Evolutionary conservation across 1,139 yeast genomes (phyloP).

Genomic region (Lodderomyces parapsilosis): DNA sequence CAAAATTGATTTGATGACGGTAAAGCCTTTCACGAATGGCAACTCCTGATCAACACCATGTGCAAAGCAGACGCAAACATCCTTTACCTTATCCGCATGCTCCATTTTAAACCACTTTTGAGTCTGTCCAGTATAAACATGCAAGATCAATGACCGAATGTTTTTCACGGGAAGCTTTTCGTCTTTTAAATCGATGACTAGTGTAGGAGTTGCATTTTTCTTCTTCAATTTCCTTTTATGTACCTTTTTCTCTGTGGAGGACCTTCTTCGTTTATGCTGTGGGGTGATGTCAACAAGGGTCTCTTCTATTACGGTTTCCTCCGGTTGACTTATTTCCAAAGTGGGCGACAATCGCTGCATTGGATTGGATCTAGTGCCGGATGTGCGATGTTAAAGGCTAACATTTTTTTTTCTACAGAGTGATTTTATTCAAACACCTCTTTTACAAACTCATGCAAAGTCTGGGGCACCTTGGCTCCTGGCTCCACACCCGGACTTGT

Average conservation of each 20-base stretch:
- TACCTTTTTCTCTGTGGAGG: constrained; percentile 31
- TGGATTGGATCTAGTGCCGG: background rate
- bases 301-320: too few relatives aligned
- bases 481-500: background rate
- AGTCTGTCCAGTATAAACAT: constrained; percentile 32
- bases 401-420: background rate
- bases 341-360: too few relatives aligned
- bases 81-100: constrained; percentile 22
- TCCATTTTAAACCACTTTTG: constrained; percentile 36
- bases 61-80: constrained; percentile 59
- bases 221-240: constrained; percentile 37
- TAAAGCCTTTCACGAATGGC: constrained; percentile 40
- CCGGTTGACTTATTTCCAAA: too few relatives aligned
- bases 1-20: constrained; percentile 42
- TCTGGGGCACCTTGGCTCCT: background rate
- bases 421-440: background rate
- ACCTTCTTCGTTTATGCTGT: constrained; percentile 11
- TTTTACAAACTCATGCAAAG: constrained; percentile 3
- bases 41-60: constrained; percentile 60
- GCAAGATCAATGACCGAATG: constrained; percentile 53
- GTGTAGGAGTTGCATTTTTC: constrained; percentile 28
- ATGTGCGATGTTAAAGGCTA: background rate
- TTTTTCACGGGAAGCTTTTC: constrained; percentile 35
- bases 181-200: constrained; percentile 18
- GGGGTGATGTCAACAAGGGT: background rate